phyloP scores from a whole-genome alignment of 2,329 filamentous ascomycete genomes.

The Emericellopsis cladophorae region DNA sequence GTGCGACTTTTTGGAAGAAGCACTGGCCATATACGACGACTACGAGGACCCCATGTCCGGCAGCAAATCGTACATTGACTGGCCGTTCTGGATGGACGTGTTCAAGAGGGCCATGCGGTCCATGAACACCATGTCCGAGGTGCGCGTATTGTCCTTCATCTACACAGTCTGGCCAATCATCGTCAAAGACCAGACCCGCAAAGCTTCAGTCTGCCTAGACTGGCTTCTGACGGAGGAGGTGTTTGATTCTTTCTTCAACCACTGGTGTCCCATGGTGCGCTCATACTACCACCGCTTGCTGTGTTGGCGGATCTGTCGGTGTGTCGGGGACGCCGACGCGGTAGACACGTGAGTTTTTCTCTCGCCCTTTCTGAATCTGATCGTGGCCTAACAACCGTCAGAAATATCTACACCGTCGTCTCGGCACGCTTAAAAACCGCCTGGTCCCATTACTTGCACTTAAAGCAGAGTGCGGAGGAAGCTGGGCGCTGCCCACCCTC shows the following conservation, averaged over 20 bases:
- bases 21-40: conserved; percentile 48
- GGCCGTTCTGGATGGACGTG: conserved; percentile 76
- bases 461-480: conserved; percentile 53
- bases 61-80: conserved; percentile 45
- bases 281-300: conserved; percentile 85
- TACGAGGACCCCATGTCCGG: conserved; percentile 27
- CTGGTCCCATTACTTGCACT: conserved; percentile 71
- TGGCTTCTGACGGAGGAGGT: conserved; percentile 64
- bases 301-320: conserved; percentile 79
- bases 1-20: conserved; percentile 84
- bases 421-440: conserved; percentile 55
- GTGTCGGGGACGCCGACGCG: conserved; percentile 51
- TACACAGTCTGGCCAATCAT: conserved; percentile 71
- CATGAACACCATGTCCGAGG: conserved; percentile 81
- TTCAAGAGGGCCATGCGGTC: conserved; percentile 69
- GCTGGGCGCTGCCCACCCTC: conserved; percentile 47
- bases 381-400: conserved; percentile 17
- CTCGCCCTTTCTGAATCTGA: not conserved
- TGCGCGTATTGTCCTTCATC: conserved; percentile 70
- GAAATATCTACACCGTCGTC: conserved; percentile 56
- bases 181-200: conserved; percentile 50
- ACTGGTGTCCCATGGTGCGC: conserved; percentile 93
- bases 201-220: conserved; percentile 55
- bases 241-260: conserved; percentile 76
- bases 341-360: conserved; percentile 49